A percentile compares a stretch with the other conserved stretches of the same genome.
These are phyloP conservation scores for Leptographium procerum DNA, from an alignment of 2,329 filamentous ascomycete species.

Conservation along the genomic window DNA sequence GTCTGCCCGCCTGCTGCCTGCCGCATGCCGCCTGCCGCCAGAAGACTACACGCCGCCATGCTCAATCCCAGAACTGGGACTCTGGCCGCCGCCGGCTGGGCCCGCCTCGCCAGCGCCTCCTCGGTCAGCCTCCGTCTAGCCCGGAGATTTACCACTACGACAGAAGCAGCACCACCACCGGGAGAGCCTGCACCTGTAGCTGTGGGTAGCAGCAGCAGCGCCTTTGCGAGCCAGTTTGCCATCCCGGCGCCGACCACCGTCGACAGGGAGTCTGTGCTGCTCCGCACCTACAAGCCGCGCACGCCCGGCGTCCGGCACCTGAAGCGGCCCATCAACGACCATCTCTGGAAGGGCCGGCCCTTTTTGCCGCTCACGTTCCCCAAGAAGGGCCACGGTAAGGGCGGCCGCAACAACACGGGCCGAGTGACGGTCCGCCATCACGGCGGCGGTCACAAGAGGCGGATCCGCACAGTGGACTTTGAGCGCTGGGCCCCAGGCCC, in stretches of 20 bases:
- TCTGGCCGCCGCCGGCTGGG: constrained; percentile 17
- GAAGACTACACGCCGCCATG: constrained; percentile 31
- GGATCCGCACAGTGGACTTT: constrained; percentile 89
- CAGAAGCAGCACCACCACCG: not conserved
- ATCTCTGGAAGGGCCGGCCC: constrained; percentile 89
- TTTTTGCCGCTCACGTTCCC: constrained; percentile 74
- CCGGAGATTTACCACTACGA: constrained; percentile 13
- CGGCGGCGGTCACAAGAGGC: constrained; percentile 82
- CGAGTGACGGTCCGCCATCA: constrained; percentile 81
- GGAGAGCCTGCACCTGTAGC: not conserved
- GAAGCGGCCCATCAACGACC: constrained; percentile 85
- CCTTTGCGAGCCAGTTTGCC: not conserved
- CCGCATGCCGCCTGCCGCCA: not conserved
- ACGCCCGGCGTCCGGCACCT: constrained; percentile 90
- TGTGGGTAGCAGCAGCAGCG: not conserved
- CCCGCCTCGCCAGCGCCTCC: constrained; percentile 7
- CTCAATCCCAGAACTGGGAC: constrained; percentile 54
- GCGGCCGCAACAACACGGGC: constrained; percentile 82
- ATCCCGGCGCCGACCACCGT: not conserved
- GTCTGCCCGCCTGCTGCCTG: too few relatives aligned
- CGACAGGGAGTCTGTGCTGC: constrained; percentile 28
- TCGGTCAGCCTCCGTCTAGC: constrained; percentile 5
- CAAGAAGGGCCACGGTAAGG: constrained; percentile 86
- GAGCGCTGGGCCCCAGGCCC: constrained; percentile 65
- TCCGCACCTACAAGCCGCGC: constrained; percentile 86